Percentiles rank a stretch among this genome's conserved stretches.
Evolutionary conservation across 495 filamentous ascomycete genomes (phyloP).

Genomic region (Ramalina peruviana): DNA sequence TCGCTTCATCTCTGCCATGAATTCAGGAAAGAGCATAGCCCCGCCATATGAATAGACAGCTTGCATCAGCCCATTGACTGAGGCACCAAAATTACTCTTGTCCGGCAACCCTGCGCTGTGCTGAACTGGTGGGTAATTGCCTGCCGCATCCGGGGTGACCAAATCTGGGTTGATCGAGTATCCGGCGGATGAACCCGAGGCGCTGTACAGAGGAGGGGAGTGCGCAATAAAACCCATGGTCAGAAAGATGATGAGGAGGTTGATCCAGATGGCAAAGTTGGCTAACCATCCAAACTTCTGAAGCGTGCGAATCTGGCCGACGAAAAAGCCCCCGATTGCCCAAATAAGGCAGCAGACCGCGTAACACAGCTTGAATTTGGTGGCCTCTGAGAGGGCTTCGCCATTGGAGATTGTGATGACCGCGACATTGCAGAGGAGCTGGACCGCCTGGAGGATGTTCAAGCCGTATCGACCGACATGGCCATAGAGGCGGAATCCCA

Average conservation of each 20-base stretch:
- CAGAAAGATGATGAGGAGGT: slow-evolving; percentile 36
- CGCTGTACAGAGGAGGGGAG: slow-evolving; percentile 31
- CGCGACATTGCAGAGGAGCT: slow-evolving; percentile 36
- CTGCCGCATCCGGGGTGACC: slow-evolving; percentile 3
- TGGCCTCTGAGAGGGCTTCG: slow-evolving; percentile 41
- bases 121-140: not conserved
- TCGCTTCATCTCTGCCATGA: slow-evolving; percentile 52
- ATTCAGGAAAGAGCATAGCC: slow-evolving; percentile 47
- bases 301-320: slow-evolving; percentile 35
- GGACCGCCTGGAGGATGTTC: slow-evolving; percentile 41
- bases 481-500: slow-evolving; percentile 43
- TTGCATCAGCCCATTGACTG: slow-evolving; percentile 42
- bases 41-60: slow-evolving; percentile 50
- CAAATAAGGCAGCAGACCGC: slow-evolving; percentile 27
- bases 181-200: slow-evolving; percentile 23
- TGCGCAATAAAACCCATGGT: slow-evolving; percentile 29
- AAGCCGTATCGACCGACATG: slow-evolving; percentile 37
- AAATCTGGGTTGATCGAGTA: slow-evolving; percentile 2
- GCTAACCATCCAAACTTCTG: slow-evolving; percentile 45
- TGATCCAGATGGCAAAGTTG: slow-evolving; percentile 42
- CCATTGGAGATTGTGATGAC: slow-evolving; percentile 42
- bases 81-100: slow-evolving; percentile 5
- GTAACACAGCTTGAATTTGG: slow-evolving; percentile 29
- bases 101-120: slow-evolving; percentile 6
- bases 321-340: slow-evolving; percentile 24